A percentile compares a stretch with the other conserved stretches of the same genome.
These are phyloP conservation scores for Rhodotorula sp. DNA, from an alignment of 1,284 basidiomycete genomes.

Conservation along the genomic window DNA sequence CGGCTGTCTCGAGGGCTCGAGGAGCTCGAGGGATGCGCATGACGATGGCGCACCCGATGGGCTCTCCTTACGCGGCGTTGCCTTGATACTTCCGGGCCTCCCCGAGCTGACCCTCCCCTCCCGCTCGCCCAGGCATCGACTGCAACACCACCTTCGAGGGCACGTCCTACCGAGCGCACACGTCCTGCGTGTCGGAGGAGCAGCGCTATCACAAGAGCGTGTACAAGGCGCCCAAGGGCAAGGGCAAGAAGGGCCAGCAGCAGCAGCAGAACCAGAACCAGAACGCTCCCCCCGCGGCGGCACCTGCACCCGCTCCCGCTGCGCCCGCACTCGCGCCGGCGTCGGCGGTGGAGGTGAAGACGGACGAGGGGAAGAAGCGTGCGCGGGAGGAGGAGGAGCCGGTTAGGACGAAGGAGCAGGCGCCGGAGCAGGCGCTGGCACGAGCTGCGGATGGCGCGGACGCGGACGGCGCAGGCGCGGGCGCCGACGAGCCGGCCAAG, in stretches of 20 bases:
- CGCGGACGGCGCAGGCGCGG: background rate
- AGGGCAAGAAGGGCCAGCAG: slow-evolving; percentile 18
- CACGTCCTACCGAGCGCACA: slow-evolving; percentile 59
- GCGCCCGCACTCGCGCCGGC: slow-evolving; percentile 4
- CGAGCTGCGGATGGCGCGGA: background rate
- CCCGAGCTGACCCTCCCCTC: background rate
- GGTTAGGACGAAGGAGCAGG: background rate
- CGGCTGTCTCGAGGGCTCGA: too few relatives aligned
- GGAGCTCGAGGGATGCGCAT: too few relatives aligned
- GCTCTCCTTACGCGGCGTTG: too few relatives aligned
- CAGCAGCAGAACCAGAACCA: slow-evolving; percentile 9
- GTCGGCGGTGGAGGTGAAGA: background rate
- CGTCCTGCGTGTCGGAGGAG: slow-evolving; percentile 80
- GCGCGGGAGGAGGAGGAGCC: slow-evolving; percentile 12
- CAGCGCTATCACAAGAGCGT: slow-evolving; percentile 77
- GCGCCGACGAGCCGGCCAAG: slow-evolving; percentile 2
- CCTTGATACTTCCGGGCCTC: too few relatives aligned
- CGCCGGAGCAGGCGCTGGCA: background rate
- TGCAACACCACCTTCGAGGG: slow-evolving; percentile 29
- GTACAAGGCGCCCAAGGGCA: slow-evolving; percentile 71
- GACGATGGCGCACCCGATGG: too few relatives aligned
- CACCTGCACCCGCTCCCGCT: background rate
- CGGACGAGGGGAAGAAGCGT: slow-evolving; percentile 16
- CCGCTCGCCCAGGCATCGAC: slow-evolving; percentile 30
- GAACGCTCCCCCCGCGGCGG: background rate